Percentiles rank a stretch among this genome's conserved stretches.
Conservation (phyloP, 257 asterid genomes). For the Marsdenia floribunda region DNA sequence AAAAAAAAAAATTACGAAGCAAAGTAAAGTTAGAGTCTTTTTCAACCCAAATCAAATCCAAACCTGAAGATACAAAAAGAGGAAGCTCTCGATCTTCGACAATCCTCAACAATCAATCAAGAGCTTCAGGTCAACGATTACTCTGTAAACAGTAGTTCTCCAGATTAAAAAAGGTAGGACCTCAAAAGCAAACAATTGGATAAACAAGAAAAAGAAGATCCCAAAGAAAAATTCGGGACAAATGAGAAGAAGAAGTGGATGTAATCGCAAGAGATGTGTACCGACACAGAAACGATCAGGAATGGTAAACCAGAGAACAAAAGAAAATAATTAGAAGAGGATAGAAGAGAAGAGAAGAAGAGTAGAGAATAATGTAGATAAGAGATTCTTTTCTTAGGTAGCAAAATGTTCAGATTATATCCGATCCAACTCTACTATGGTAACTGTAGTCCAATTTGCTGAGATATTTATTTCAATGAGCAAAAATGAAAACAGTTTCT, state of each 20-base stretch:
- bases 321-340: conserved; percentile 6
- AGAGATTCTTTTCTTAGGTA: conserved; percentile 26
- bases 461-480: background rate
- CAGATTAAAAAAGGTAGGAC: conserved; percentile 1
- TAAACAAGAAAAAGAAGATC: background rate
- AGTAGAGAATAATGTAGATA: conserved; percentile 19
- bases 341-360: background rate
- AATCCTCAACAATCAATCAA: conserved; percentile 17
- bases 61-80: conserved; percentile 31
- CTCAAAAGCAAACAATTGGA: background rate
- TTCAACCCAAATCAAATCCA: conserved; percentile 1
- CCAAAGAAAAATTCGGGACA: background rate
- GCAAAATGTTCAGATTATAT: background rate
- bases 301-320: conserved; percentile 17
- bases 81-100: conserved; percentile 11
- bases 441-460: background rate
- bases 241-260: background rate
- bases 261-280: background rate
- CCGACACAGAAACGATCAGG: conserved; percentile 19
- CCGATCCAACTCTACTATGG: background rate
- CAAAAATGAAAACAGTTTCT: background rate
- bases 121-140: conserved; percentile 25
- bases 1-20: background rate
- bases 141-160: background rate
- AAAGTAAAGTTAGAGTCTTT: background rate